These are phyloP conservation scores for Tricholoma matsutake DNA, from an alignment of 768 basidiomycete genomes.

Conservation along the genomic window DNA sequence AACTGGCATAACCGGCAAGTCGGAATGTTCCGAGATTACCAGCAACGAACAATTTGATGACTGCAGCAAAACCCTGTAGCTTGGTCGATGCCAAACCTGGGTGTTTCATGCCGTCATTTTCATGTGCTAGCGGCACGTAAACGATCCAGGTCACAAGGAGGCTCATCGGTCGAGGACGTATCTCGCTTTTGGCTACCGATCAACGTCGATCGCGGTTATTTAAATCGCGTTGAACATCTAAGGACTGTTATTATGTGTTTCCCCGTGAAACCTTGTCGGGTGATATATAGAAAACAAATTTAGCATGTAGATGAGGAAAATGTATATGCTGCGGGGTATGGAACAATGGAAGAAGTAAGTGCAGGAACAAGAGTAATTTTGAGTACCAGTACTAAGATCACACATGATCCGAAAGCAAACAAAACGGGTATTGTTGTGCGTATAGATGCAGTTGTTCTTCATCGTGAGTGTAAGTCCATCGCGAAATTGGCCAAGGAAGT, in stretches of 20 bases:
- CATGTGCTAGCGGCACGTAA: neutral
- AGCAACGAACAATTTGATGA: no score
- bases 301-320: neutral
- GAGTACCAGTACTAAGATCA: slow-evolving; percentile 3
- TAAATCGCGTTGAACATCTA: slow-evolving; percentile 22
- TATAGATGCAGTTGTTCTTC: slow-evolving; percentile 6
- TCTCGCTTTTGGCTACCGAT: slow-evolving; percentile 18
- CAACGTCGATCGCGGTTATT: slow-evolving; percentile 22
- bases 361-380: neutral
- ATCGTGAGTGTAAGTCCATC: neutral
- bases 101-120: no score
- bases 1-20: no score
- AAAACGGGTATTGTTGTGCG: slow-evolving; percentile 12
- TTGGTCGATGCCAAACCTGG: no score
- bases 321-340: neutral
- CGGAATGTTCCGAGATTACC: no score
- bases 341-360: neutral
- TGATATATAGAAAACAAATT: neutral
- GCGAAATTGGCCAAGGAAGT: neutral
- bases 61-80: no score
- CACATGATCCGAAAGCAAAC: slow-evolving; percentile 11
- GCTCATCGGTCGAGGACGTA: slow-evolving; percentile 1
- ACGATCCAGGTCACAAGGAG: neutral
- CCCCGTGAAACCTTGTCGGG: neutral
- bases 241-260: neutral